Evolutionary conservation across 2,329 filamentous ascomycete genomes (phyloP).

Genomic region (Sclerotinia minor): DNA sequence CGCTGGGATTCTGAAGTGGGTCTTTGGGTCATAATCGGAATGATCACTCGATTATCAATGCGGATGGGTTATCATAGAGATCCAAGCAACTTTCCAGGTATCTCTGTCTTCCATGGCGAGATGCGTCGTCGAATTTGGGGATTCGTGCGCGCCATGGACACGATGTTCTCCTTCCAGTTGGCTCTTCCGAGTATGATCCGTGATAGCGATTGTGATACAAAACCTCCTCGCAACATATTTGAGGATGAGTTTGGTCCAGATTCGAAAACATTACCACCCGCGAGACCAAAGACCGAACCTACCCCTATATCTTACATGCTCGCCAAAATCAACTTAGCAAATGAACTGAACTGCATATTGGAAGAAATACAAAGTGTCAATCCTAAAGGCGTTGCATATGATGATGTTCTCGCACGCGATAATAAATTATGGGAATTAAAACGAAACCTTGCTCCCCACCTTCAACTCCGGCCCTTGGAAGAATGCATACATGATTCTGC

Average conservation of each 20-base stretch:
- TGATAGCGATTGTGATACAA: conserved; percentile 72
- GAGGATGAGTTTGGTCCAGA: conserved; percentile 76
- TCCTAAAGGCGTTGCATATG: conserved; percentile 58
- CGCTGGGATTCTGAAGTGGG: conserved; percentile 68
- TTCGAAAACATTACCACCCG: conserved; percentile 65
- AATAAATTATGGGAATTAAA: conserved; percentile 60
- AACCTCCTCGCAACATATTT: conserved; percentile 74
- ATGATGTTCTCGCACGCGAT: conserved; percentile 65
- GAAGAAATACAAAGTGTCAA: conserved; percentile 59
- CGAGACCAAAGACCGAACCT: conserved; percentile 66
- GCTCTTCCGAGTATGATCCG: conserved; percentile 66
- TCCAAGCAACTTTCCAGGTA: conserved; percentile 68
- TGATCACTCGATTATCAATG: conserved; percentile 57
- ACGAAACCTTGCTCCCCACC: conserved; percentile 73
- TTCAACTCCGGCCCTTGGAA: conserved; percentile 73
- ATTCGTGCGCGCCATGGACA: conserved; percentile 69
- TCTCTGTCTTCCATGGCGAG: conserved; percentile 76
- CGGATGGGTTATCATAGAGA: conserved; percentile 68
- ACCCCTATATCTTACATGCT: conserved; percentile 81
- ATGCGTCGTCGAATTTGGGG: conserved; percentile 71
- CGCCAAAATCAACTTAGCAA: conserved; percentile 62
- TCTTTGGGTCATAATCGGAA: conserved; percentile 52
- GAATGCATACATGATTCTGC: conserved; percentile 76
- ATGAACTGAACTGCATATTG: conserved; percentile 70
- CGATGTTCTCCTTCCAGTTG: conserved; percentile 74